Evolutionary conservation across 495 filamentous ascomycete species (phyloP), one percentile per base, ranked within the genome.

Genomic region (Aspergillus homomorphus): DNA sequence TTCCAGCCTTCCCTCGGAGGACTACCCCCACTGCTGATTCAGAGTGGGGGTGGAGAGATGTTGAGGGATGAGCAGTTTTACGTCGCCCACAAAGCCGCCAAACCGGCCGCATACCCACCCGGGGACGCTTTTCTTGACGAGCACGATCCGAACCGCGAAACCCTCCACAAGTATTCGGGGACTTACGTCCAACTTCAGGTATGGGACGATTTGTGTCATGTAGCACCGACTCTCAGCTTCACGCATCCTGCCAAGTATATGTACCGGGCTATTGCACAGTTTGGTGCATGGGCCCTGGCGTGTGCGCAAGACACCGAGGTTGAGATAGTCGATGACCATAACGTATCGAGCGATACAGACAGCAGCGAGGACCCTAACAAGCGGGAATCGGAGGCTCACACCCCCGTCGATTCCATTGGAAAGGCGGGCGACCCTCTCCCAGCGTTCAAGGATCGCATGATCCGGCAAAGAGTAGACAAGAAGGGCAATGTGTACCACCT

Each of bases 111-210:
- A 46, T 96, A 92, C 63, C 82, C 85, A 1, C 91, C 89, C 0
- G 77, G 81, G 15, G 83, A 90, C 33, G 75, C 75, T 0, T 78
- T 86, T 55, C 76, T 93, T 28, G 76, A 86, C 42, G 87, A 91
- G 43, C 68, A 82, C 44, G 86, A 85, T 2, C 82, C 87, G 16
- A 66, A 79, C 16, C 70, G 75, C 51, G 72, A 73, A n/a, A 71
- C 57, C 9, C 62, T 95, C 18, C 70, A 79, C 22, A 84, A 82
- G 42, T 94, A 88, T 66, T 81, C 82, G 33, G 88, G 90, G 2
- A 98, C 93, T 0, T 86, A 96, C 66, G 93, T 98, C 9, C 91
- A 96, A 69, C 77, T 98, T n/a, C 93, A 98, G 70, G 88, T 98
- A 7, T 97, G 93, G 90, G 93, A 97, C 28, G 85, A 96, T 66